Evolutionary conservation across 2,329 filamentous ascomycete species (phyloP).

Genomic region (Lecanicillium sp.): DNA sequence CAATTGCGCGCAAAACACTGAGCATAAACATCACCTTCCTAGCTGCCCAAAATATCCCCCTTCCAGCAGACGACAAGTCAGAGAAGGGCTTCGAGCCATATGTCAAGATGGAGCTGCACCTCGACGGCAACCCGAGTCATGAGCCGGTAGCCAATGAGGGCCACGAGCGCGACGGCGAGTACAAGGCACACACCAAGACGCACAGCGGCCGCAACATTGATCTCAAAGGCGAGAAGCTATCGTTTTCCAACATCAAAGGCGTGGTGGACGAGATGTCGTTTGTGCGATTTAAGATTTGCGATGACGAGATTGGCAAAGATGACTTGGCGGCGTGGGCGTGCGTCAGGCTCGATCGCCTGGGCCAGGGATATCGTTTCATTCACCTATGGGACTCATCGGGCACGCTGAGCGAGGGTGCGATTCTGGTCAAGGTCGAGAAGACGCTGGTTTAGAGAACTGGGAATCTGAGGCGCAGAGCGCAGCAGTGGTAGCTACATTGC

Average conservation of each 20-base stretch:
- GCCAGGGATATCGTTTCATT: constrained; percentile 68
- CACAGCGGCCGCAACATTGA: constrained; percentile 54
- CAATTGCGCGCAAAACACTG: constrained; percentile 43
- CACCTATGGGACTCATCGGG: constrained; percentile 66
- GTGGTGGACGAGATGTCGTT: constrained; percentile 65
- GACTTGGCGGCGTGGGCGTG: constrained; percentile 82
- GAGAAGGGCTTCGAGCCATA: constrained; percentile 64
- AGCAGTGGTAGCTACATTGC: too few relatives aligned
- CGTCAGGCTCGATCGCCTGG: constrained; percentile 73
- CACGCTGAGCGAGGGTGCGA: constrained; percentile 53
- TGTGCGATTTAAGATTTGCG: constrained; percentile 76
- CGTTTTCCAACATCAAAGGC: constrained; percentile 46
- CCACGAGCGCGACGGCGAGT: constrained; percentile 34
- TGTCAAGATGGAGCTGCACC: constrained; percentile 76
- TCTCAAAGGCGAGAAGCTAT: constrained; percentile 49
- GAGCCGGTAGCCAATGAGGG: constrained; percentile 30
- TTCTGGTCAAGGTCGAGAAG: constrained; percentile 71
- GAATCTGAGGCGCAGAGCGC: not conserved
- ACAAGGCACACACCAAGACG: constrained; percentile 53
- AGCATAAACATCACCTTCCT: constrained; percentile 66
- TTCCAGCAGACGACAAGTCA: constrained; percentile 47
- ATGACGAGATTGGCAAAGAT: constrained; percentile 75
- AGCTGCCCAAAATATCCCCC: constrained; percentile 67
- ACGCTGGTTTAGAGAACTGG: constrained; percentile 19
- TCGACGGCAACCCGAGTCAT: constrained; percentile 51